These are phyloP conservation scores for Olyra latifolia DNA, from an alignment of 176 grass and related monocot genomes.

Conservation along the genomic window DNA sequence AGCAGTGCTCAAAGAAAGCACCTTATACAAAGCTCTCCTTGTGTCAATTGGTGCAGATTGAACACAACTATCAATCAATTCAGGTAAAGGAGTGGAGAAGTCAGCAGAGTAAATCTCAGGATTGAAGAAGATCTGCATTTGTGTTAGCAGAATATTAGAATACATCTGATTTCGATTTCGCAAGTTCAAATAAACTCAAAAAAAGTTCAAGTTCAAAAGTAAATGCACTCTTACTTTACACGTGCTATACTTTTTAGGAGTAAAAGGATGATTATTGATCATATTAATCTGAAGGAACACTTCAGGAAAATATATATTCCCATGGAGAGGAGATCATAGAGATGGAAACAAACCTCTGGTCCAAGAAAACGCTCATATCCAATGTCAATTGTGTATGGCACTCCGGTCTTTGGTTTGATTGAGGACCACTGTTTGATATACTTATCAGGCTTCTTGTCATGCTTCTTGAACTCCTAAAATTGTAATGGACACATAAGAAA, in stretches of 20 bases:
- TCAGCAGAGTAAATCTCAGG: constrained; percentile 77
- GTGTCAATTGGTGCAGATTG: constrained; percentile 97
- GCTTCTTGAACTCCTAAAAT: constrained; percentile 86
- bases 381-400: constrained; percentile 88
- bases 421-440: constrained; percentile 87
- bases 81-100: constrained; percentile 76
- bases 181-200: no score
- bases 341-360: constrained; percentile 76
- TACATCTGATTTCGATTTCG: not conserved
- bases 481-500: constrained; percentile 29
- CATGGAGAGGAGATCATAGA: constrained; percentile 4
- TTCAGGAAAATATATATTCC: not conserved
- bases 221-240: not conserved
- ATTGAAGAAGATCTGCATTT: constrained; percentile 89
- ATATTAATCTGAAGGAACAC: constrained; percentile 5
- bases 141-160: constrained; percentile 18
- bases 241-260: not conserved
- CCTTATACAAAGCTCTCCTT: constrained; percentile 98
- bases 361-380: constrained; percentile 99
- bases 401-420: constrained; percentile 83
- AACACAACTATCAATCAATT: constrained; percentile 86
- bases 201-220: not conserved
- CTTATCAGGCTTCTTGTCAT: constrained; percentile 89
- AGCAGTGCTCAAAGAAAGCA: constrained; percentile 36
- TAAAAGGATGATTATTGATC: not conserved